Conservation (phyloP, 129 eudicot genomes). For the Flaveria trinervia region DNA sequence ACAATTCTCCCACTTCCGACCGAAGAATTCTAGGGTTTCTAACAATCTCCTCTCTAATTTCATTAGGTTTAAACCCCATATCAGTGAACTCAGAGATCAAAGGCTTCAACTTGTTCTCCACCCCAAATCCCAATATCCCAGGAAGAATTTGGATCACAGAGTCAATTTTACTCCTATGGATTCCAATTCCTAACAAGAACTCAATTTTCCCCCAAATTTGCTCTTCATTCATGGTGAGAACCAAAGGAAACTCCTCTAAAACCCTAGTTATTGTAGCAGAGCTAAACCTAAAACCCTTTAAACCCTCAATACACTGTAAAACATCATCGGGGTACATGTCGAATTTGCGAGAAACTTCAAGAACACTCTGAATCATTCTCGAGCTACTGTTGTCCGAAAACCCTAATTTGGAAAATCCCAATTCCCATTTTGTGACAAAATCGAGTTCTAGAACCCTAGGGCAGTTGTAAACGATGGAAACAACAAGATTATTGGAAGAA, state of each 20-base stretch:
- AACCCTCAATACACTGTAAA: conserved; percentile 43
- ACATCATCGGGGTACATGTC: conserved; percentile 59
- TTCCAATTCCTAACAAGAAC: conserved; percentile 56
- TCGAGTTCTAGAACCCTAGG: conserved; percentile 60
- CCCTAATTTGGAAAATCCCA: conserved; percentile 40
- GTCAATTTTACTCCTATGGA: conserved; percentile 47
- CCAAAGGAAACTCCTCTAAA: conserved; percentile 58
- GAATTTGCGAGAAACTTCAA: conserved; percentile 59
- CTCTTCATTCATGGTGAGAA: conserved; percentile 50
- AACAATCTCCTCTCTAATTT: conserved; percentile 53
- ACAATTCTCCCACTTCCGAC: conserved; percentile 80
- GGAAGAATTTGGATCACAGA: conserved; percentile 46
- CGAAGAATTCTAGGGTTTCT: conserved; percentile 65
- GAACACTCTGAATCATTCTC: conserved; percentile 41
- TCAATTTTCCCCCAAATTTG: conserved; percentile 40
- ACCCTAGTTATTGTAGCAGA: conserved; percentile 54
- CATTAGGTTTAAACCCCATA: conserved; percentile 50
- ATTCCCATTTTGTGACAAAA: conserved; percentile 59
- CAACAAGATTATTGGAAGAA: conserved; percentile 37
- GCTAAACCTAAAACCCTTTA: conserved; percentile 66
- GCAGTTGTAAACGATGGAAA: conserved; percentile 50
- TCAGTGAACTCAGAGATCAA: conserved; percentile 60
- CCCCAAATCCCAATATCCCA: conserved; percentile 45
- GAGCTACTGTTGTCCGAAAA: conserved; percentile 17
- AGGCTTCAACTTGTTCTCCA: conserved; percentile 60